Evolutionary conservation across 331 rosid genomes (phyloP), one percentile per base, ranked within the genome.

Genomic region (Malus hybrid): DNA sequence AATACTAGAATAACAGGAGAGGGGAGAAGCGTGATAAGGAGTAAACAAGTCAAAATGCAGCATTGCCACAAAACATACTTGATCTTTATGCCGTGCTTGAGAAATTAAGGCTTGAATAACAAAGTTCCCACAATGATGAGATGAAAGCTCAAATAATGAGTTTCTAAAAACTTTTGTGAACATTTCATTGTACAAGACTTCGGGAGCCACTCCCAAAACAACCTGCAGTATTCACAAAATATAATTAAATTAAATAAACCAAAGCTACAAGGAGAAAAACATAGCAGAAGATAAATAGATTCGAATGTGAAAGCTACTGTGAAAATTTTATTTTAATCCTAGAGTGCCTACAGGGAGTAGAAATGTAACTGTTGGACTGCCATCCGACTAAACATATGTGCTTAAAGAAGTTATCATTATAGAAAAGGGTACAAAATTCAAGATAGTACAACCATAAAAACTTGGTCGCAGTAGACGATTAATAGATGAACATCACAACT

Each of bases 201-300:
- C 87, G 4, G 99, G 99, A 81, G 97, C 92, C 71, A 90, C 97
- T 89, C 88, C 99, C 92, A 94, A 89, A 83, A 92, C 81, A 71
- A 90, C 96, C 98, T 94, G 86, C 83, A 86, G 32, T 46, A 77
- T 68, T 71, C 66, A 74, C 29, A 70, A 77, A 33, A 14, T 24
- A 56, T 62, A 13, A 42, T 72, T 55, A 66, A 63, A 61, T 36
- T 34, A 67, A 53, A 68, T 44, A 72, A 64, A 50, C 34, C 53
- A 68, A 63, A 50, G 62, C 60, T 60, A 61, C 68, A 36, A 67
- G 50, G 24, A 76, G 60, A 66, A 65, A 57, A 39, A 13, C 7
- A 36, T 16, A 39, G 68, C 26, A 0, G 6, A 39, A 39, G 30
- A 26, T 33, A 60, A 26, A 39, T 4, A 63, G 14, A 29, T 16